These are phyloP conservation scores for Adansonia madagascariensis DNA, from an alignment of 441 rosid genomes.

Conservation along the genomic window DNA sequence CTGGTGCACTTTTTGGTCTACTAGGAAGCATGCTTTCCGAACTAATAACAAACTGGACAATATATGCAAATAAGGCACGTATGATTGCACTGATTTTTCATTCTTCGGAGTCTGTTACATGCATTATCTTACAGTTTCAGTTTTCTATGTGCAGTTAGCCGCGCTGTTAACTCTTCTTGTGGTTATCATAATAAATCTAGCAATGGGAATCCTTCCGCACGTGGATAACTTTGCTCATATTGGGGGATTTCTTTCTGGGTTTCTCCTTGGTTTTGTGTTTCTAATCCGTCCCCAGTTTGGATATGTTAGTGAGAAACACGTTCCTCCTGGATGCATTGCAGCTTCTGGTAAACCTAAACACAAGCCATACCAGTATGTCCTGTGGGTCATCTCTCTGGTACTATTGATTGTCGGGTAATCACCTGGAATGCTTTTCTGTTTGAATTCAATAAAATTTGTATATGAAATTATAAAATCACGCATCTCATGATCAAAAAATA, in stretches of 20 bases:
- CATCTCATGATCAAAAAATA: not conserved
- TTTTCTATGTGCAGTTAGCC: slow-evolving; percentile 62
- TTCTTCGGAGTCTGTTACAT: not conserved
- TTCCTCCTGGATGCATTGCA: slow-evolving; percentile 57
- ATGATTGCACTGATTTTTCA: slow-evolving; percentile 1
- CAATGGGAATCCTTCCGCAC: slow-evolving; percentile 84
- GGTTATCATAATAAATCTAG: slow-evolving; percentile 70
- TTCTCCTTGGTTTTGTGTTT: slow-evolving; percentile 87
- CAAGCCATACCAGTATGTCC: slow-evolving; percentile 73
- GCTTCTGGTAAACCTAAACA: slow-evolving; percentile 64
- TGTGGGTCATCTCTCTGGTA: slow-evolving; percentile 59
- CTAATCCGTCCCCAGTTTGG: slow-evolving; percentile 85
- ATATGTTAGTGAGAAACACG: slow-evolving; percentile 61
- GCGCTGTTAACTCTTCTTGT: slow-evolving; percentile 75
- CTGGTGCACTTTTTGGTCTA: slow-evolving; percentile 93
- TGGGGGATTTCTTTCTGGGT: slow-evolving; percentile 87
- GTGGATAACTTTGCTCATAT: slow-evolving; percentile 97
- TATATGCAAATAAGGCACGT: slow-evolving; percentile 77
- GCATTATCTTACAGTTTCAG: slow-evolving; percentile 25
- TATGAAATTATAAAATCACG: not conserved
- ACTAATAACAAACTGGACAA: slow-evolving; percentile 89
- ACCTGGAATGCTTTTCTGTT: slow-evolving; percentile 2
- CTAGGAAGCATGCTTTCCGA: slow-evolving; percentile 96
- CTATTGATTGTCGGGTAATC: slow-evolving; percentile 67
- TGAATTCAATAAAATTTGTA: not conserved